Evolutionary conservation across 257 asterid species (phyloP), one percentile per base, ranked within the genome.

Genomic region (Craterostigma plantagineum): DNA sequence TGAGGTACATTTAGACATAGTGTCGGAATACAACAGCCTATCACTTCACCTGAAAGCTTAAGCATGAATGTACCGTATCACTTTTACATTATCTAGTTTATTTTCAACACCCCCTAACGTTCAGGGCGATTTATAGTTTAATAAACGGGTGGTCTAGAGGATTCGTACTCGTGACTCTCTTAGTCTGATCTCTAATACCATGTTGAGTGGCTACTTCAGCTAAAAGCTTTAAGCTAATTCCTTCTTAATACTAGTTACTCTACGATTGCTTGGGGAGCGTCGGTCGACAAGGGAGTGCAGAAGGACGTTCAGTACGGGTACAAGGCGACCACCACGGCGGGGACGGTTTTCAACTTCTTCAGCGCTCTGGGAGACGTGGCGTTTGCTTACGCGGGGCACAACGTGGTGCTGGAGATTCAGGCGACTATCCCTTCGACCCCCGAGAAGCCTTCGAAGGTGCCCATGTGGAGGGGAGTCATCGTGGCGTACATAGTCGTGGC

Each of bases 391-490:
- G 71, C 68, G 0, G 70, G 71, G 0, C 78, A 71, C 7, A 60
- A 68, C 0, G 72, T 71, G 38, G 72, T 55, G 0, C 16, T 71
- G 35, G 75, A 71, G 10, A 71, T 66, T 45, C 75, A 66, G 34
- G 79, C 75, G 11, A 71, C 79, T 0, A 71, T 71, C 12, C 79
- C 79, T 8, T 71, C 79, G 2, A 50, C 79, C 0, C 66, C 61
- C 0, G 68, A 55, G 18, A 60, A 48, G 3, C 63, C 67, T 9
- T 71, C 71, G 7, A 63, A 53, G 49, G 44, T 16, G 34, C 63
- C 79, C 0, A 70, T 70, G 78, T 48, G 68, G 57, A 44, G n/a
- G 27, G 78, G 74, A 0, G 68, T 60, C 1, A n/a, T 49, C 4
- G 61, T 55, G 11, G 79, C 75, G 11, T 66, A 71, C 30, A 4